phyloP scores from a whole-genome alignment of 805 yeast species.

The Brettanomyces sp. region DNA sequence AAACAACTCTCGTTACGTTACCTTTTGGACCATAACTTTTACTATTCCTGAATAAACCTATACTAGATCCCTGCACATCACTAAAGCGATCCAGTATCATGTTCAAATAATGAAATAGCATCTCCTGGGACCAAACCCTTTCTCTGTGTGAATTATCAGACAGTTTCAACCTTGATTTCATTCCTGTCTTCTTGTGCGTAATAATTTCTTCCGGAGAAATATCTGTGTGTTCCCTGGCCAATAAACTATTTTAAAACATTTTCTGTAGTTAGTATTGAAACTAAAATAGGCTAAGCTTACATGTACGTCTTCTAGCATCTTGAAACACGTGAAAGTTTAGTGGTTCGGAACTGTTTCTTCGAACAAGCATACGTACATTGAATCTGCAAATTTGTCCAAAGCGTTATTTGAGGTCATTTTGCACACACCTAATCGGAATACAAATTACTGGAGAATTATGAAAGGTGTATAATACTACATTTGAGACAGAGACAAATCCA shows the following conservation, averaged over 20 bases:
- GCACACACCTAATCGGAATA: neutral
- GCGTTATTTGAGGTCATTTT: neutral
- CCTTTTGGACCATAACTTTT: conserved; percentile 21
- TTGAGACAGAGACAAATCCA: too few relatives aligned
- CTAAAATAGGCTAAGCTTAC: neutral
- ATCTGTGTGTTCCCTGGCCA: conserved; percentile 16
- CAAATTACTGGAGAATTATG: too few relatives aligned
- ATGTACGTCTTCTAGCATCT: neutral
- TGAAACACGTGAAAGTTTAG: neutral
- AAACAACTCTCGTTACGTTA: conserved; percentile 11
- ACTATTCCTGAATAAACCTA: conserved; percentile 16
- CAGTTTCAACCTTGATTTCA: conserved; percentile 17
- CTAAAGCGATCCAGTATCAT: conserved; percentile 18
- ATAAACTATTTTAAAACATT: neutral
- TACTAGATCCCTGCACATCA: conserved; percentile 2
- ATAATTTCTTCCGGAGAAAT: conserved; percentile 19
- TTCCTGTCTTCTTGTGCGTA: conserved; percentile 16
- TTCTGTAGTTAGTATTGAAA: neutral
- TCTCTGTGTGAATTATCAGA: conserved; percentile 21
- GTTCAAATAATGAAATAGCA: conserved; percentile 22
- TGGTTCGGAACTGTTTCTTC: neutral
- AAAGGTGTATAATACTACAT: too few relatives aligned
- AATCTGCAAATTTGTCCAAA: conserved; percentile 1
- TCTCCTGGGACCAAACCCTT: conserved; percentile 20
- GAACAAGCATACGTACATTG: neutral